Evolutionary conservation across 306 rosid genomes (phyloP).

Genomic region (Urtica urens): DNA sequence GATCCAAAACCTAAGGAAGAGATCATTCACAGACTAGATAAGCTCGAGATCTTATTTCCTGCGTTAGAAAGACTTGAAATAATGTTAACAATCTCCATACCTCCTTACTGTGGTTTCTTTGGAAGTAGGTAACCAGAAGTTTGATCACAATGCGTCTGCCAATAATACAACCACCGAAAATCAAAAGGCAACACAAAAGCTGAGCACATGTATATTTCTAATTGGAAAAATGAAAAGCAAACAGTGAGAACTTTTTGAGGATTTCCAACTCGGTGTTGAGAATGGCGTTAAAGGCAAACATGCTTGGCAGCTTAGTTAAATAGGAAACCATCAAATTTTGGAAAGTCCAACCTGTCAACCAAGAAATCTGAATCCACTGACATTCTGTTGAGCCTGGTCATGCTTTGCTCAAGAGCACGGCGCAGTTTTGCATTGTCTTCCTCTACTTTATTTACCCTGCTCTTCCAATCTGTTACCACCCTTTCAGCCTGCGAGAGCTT

Average conservation of each 20-base stretch:
- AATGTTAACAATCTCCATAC: constrained; percentile 24
- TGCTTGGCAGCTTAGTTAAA: too few species aligned
- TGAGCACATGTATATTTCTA: constrained; percentile 15
- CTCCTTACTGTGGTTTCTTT: constrained; percentile 95
- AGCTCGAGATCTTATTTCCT: constrained; percentile 9
- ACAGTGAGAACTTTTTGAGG: background rate
- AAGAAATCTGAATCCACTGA: constrained; percentile 94
- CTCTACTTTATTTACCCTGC: constrained; percentile 76
- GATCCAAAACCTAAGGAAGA: constrained; percentile 69
- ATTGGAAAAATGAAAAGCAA: background rate
- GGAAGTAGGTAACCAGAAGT: constrained; percentile 78
- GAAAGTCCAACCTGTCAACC: constrained; percentile 70
- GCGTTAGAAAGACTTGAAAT: background rate
- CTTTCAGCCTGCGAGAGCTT: constrained; percentile 71
- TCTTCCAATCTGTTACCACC: constrained; percentile 63
- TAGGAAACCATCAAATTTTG: too few species aligned
- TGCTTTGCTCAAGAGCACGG: constrained; percentile 85
- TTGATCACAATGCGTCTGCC: constrained; percentile 95
- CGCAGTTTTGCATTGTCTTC: constrained; percentile 88
- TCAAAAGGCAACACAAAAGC: too few species aligned
- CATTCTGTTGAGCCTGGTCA: constrained; percentile 95
- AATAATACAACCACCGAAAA: constrained; percentile 17
- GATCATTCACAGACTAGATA: background rate
- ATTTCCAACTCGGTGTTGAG: background rate
- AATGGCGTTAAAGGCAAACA: too few species aligned